These are phyloP conservation scores for Didymellaceae sp. DNA, from an alignment of 2,329 filamentous ascomycete species.

Conservation along the genomic window DNA sequence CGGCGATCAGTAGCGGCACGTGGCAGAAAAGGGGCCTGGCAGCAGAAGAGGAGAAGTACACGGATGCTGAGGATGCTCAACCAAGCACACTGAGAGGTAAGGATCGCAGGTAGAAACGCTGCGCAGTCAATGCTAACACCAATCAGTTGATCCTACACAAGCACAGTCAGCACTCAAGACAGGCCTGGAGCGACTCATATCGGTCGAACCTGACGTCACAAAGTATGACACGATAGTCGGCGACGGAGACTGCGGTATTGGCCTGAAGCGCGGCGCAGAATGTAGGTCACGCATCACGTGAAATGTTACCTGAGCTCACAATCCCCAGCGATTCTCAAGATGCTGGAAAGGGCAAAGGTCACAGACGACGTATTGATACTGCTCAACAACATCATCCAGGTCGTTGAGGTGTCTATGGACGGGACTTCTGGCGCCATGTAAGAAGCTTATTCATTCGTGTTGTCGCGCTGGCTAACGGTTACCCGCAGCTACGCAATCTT, in stretches of 20 bases:
- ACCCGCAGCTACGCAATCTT: conserved; percentile 74
- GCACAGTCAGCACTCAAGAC: conserved; percentile 61
- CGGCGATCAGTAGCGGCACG: conserved; percentile 63
- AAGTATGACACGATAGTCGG: conserved; percentile 81
- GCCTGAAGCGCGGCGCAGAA: conserved; percentile 86
- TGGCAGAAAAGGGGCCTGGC: conserved; percentile 61
- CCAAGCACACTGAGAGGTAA: conserved; percentile 61
- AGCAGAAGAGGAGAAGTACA: conserved; percentile 50
- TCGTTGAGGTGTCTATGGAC: conserved; percentile 75
- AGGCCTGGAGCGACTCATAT: conserved; percentile 67
- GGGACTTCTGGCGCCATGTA: conserved; percentile 74
- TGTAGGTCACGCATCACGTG: conserved; percentile 50
- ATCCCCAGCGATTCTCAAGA: conserved; percentile 49
- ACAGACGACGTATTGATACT: conserved; percentile 66
- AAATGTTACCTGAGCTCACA: conserved; percentile 33
- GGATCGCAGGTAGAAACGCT: conserved; percentile 22
- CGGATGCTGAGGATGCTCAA: conserved; percentile 52
- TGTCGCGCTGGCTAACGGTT: background rate
- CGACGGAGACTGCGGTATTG: conserved; percentile 89
- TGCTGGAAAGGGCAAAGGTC: conserved; percentile 51
- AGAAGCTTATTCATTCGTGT: background rate
- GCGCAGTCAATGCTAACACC: conserved; percentile 15
- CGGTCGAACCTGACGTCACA: conserved; percentile 70
- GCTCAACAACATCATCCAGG: conserved; percentile 65
- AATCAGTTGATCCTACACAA: conserved; percentile 57